Evolutionary conservation across 78 protist species (phyloP).

Genomic region (Dictyostelium firmibasis): DNA sequence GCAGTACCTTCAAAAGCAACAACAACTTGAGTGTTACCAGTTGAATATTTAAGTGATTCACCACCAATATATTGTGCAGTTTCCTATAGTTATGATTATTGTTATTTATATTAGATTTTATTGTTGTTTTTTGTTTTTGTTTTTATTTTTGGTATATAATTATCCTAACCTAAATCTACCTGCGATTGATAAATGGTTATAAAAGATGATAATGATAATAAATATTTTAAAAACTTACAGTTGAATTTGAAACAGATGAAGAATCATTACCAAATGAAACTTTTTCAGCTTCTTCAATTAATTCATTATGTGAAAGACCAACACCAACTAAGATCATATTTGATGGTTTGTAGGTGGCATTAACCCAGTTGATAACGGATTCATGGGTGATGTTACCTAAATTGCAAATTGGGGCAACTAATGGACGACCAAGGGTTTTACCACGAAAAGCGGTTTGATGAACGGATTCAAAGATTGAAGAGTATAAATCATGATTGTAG

Average conservation of each 20-base stretch:
- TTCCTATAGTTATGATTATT: not conserved
- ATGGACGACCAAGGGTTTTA: slow-evolving; percentile 79
- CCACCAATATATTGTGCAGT: slow-evolving; percentile 72
- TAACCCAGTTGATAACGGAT: slow-evolving; percentile 4
- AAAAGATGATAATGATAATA: too few species aligned
- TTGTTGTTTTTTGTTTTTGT: not conserved
- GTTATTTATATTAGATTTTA: not conserved
- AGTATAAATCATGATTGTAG: slow-evolving; percentile 11
- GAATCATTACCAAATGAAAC: slow-evolving; percentile 19
- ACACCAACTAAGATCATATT: slow-evolving; percentile 65
- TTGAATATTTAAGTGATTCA: slow-evolving; percentile 42
- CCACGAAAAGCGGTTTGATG: slow-evolving; percentile 62
- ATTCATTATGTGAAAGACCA: slow-evolving; percentile 52
- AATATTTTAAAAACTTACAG: not conserved
- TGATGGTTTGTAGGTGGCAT: slow-evolving; percentile 24
- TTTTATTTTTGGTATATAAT: not conserved
- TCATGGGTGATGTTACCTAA: not conserved
- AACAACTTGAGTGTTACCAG: slow-evolving; percentile 27
- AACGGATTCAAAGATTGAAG: slow-evolving; percentile 25
- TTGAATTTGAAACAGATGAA: not conserved
- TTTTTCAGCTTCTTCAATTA: slow-evolving; percentile 43
- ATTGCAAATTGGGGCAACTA: slow-evolving; percentile 67
- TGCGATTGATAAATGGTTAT: too few species aligned
- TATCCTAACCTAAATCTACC: too few species aligned
- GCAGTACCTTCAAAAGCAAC: slow-evolving; percentile 66